Conservation (phyloP, 495 filamentous ascomycete species). For the Penicillium soppii region DNA sequence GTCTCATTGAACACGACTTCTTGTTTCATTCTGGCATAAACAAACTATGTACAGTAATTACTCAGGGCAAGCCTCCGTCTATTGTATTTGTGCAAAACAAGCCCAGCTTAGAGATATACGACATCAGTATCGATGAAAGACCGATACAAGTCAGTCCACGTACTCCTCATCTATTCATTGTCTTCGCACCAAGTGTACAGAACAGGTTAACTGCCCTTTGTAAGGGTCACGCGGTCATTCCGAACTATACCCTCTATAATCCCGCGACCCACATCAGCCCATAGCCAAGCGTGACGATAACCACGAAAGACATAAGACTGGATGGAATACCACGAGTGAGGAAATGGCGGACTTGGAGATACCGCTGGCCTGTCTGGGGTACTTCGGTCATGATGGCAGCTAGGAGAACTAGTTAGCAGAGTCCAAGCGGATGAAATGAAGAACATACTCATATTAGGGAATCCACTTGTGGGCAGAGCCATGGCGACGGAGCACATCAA, state of each 20-base stretch:
- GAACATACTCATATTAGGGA: constrained; percentile 97
- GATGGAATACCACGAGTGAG: constrained; percentile 84
- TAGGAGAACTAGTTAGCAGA: constrained; percentile 38
- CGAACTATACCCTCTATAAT: constrained; percentile 46
- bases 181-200: not conserved
- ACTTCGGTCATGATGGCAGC: constrained; percentile 99
- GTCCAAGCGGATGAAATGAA: not conserved
- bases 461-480: constrained; percentile 92
- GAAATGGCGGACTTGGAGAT: constrained; percentile 91
- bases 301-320: constrained; percentile 73
- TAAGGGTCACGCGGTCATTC: not conserved
- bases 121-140: no score
- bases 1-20: no score
- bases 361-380: constrained; percentile 82
- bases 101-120: not conserved
- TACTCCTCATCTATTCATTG: not conserved
- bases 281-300: constrained; percentile 87
- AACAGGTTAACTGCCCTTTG: not conserved
- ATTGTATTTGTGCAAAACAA: constrained; percentile 1
- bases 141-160: no score
- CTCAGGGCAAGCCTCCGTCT: not conserved
- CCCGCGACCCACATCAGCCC: constrained; percentile 79
- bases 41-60: not conserved
- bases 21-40: not conserved
- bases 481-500: constrained; percentile 74